A percentile compares a stretch with the other conserved stretches of the same genome.
Conservation (phyloP, 495 filamentous ascomycete genomes). For the Geoglossum glabrum region DNA sequence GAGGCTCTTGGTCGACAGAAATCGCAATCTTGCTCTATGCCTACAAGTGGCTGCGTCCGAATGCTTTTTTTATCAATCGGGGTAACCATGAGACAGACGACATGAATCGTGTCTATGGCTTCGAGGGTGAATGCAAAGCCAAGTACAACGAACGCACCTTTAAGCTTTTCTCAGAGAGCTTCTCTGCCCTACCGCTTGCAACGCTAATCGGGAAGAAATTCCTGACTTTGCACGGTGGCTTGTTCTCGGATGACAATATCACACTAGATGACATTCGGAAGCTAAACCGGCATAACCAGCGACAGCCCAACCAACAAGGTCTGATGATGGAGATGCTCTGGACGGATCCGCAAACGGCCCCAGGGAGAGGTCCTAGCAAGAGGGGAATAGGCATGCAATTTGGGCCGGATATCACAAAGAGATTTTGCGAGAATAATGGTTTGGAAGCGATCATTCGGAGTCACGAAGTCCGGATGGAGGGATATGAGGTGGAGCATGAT, state of each 20-base stretch:
- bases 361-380: constrained; percentile 86
- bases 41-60: constrained; percentile 86
- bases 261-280: constrained; percentile 85
- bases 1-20: constrained; percentile 93
- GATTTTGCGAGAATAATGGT: constrained; percentile 91
- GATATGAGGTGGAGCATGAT: constrained; percentile 94
- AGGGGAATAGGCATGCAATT: constrained; percentile 92
- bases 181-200: constrained; percentile 83
- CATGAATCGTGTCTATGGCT: constrained; percentile 98
- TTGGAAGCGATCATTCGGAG: constrained; percentile 88
- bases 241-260: constrained; percentile 94
- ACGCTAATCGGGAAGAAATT: constrained; percentile 84
- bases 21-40: constrained; percentile 86
- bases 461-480: constrained; percentile 94
- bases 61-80: constrained; percentile 83
- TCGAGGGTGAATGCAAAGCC: constrained; percentile 92
- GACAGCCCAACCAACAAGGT: constrained; percentile 85
- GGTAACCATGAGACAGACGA: constrained; percentile 99
- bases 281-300: constrained; percentile 75
- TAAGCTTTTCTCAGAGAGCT: constrained; percentile 96
- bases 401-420: constrained; percentile 87
- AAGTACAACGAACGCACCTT: constrained; percentile 94
- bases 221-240: constrained; percentile 81
- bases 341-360: constrained; percentile 80
- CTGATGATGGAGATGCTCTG: constrained; percentile 99